phyloP scores from a whole-genome alignment of 169 alveolate genomes.

The Cyclospora cayetanensis region DNA sequence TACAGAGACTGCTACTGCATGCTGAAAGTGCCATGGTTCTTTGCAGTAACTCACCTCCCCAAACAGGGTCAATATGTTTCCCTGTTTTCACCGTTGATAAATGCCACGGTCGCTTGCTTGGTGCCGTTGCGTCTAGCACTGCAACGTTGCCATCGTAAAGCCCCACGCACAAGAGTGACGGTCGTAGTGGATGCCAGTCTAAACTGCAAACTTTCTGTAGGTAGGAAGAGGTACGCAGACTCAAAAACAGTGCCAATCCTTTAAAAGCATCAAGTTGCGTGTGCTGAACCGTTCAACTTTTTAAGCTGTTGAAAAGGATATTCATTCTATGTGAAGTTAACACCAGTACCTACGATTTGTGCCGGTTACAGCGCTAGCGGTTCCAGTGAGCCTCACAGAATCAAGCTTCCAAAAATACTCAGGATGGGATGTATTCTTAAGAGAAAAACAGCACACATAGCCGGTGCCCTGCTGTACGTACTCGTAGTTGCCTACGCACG shows the following conservation, averaged over 20 bases:
- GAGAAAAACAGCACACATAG: conserved; percentile 90
- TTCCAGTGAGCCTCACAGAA: conserved; percentile 75
- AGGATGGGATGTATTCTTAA: conserved; percentile 94
- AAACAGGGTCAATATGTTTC: conserved; percentile 94
- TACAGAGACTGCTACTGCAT: too few relatives aligned
- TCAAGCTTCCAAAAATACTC: conserved; percentile 91
- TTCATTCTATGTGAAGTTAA: neutral
- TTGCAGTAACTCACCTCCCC: conserved; percentile 63
- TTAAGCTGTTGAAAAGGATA: neutral
- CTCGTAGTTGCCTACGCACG: conserved; percentile 84
- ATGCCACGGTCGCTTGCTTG: conserved; percentile 89
- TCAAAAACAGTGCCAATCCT: too few relatives aligned
- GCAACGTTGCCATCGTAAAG: conserved; percentile 95
- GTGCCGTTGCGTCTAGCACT: conserved; percentile 91
- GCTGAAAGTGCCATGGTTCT: neutral
- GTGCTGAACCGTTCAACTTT: neutral
- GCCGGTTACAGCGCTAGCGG: neutral
- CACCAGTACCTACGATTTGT: too few relatives aligned
- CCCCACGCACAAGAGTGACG: conserved; percentile 94
- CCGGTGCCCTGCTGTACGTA: conserved; percentile 90
- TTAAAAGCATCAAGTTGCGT: too few relatives aligned
- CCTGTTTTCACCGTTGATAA: conserved; percentile 89
- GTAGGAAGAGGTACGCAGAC: too few relatives aligned
- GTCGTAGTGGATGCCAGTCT: conserved; percentile 93
- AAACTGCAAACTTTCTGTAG: conserved; percentile 90